These are phyloP conservation scores for Fraxinus americana DNA, from an alignment of 257 asterid genomes.

Conservation along the genomic window DNA sequence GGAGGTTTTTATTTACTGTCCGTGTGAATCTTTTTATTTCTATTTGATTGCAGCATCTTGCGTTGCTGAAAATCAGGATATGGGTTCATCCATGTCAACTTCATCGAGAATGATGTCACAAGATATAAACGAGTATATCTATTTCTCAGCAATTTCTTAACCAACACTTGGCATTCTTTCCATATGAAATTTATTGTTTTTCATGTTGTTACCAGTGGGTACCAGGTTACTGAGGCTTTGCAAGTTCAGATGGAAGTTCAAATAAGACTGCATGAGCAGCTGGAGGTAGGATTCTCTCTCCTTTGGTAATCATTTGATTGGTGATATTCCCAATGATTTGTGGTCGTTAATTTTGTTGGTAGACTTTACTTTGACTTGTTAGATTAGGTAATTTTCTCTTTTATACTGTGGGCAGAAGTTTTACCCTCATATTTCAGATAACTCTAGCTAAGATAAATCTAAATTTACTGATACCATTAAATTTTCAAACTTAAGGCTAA, in stretches of 20 bases:
- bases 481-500: no score
- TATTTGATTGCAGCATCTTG: slow-evolving; percentile 61
- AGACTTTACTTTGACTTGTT: no score
- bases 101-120: slow-evolving; percentile 68
- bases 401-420: no score
- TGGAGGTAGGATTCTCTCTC: slow-evolving; percentile 58
- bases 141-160: slow-evolving; percentile 4
- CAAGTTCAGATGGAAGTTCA: slow-evolving; percentile 97
- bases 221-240: slow-evolving; percentile 89
- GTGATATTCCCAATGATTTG: no score
- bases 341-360: no score
- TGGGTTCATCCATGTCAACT: slow-evolving; percentile 72
- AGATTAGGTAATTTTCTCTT: no score
- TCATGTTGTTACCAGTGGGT: slow-evolving; percentile 57
- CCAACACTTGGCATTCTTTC: not conserved
- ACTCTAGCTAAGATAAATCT: no score
- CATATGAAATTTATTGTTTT: slow-evolving; percentile 8
- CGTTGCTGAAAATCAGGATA: slow-evolving; percentile 82
- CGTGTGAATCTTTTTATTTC: not conserved
- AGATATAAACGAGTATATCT: slow-evolving; percentile 68
- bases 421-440: no score
- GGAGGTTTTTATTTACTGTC: not conserved
- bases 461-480: no score
- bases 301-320: not conserved
- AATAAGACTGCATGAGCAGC: slow-evolving; percentile 77